A percentile compares a stretch with the other conserved stretches of the same genome.
These are phyloP conservation scores for Ustilago curta DNA, from an alignment of 1,284 basidiomycete species.

Conservation along the genomic window DNA sequence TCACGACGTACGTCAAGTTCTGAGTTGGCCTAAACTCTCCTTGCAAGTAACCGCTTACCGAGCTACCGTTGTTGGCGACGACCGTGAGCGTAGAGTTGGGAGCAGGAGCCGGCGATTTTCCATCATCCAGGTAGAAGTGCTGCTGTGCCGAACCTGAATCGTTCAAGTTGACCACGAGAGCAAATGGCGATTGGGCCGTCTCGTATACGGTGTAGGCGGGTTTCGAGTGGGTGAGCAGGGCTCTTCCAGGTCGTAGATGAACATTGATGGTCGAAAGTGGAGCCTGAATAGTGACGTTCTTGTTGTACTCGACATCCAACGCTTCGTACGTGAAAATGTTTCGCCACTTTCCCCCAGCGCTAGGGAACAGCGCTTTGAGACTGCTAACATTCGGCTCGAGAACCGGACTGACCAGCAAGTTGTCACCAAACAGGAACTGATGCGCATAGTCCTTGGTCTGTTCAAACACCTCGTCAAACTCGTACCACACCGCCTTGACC, in stretches of 20 bases:
- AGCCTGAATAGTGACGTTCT: conserved; percentile 72
- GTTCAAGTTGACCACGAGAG: conserved; percentile 71
- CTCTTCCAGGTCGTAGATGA: conserved; percentile 46
- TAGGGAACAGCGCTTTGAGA: conserved; percentile 66
- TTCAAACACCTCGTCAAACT: conserved; percentile 50
- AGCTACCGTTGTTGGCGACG: conserved; percentile 7
- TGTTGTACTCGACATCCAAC: conserved; percentile 70
- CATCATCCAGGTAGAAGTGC: conserved; percentile 77
- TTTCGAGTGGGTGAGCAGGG: conserved; percentile 43
- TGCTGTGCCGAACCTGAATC: conserved; percentile 73
- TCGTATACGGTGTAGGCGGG: conserved; percentile 51
- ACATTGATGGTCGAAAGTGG: conserved; percentile 63
- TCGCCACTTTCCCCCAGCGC: conserved; percentile 73
- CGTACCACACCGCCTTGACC: conserved; percentile 51
- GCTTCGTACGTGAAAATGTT: conserved; percentile 80
- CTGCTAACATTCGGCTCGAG: conserved; percentile 52
- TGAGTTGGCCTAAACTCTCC: conserved; percentile 73
- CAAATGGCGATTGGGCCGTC: conserved; percentile 34
- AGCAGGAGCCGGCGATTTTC: conserved; percentile 60
- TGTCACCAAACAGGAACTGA: conserved; percentile 56
- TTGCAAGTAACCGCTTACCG: conserved; percentile 38
- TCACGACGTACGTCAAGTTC: conserved; percentile 72
- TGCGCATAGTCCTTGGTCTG: conserved; percentile 40
- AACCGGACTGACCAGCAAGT: conserved; percentile 47
- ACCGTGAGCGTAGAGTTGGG: conserved; percentile 36